Percentiles rank a stretch among this genome's conserved stretches.
These are phyloP conservation scores for Polyporus tsugae DNA, from an alignment of 1,284 basidiomycete genomes.

Conservation along the genomic window DNA sequence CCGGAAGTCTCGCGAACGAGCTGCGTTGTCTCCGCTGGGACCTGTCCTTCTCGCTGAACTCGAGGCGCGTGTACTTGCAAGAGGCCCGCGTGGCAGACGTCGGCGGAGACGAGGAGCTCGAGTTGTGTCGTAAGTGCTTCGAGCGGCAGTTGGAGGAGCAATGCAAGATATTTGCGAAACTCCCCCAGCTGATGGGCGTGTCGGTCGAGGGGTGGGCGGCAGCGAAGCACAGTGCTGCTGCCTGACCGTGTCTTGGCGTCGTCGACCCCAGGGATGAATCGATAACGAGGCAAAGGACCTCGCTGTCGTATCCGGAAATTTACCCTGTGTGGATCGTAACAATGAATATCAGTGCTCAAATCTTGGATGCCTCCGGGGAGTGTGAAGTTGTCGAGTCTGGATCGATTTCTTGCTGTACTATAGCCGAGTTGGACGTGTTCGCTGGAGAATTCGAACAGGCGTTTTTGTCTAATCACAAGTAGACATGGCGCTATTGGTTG, in stretches of 20 bases:
- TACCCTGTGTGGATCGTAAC: background rate
- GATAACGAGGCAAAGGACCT: background rate
- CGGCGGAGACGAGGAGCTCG: slow-evolving; percentile 1
- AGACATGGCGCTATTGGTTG: too few relatives aligned
- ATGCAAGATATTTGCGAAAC: slow-evolving; percentile 5
- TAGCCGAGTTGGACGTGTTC: too few relatives aligned
- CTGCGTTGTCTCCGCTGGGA: slow-evolving; percentile 15
- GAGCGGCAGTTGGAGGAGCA: slow-evolving; percentile 16
- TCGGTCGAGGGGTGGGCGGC: slow-evolving; percentile 9
- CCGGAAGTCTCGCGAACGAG: slow-evolving; percentile 11
- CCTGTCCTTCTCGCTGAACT: slow-evolving; percentile 3
- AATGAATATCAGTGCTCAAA: too few relatives aligned
- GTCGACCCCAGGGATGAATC: background rate
- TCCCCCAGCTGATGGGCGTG: slow-evolving; percentile 22
- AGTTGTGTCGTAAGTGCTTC: slow-evolving; percentile 16
- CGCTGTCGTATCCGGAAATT: background rate
- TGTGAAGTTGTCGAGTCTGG: too few relatives aligned
- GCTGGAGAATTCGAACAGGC: too few relatives aligned
- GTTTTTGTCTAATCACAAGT: too few relatives aligned
- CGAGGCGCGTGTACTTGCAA: background rate
- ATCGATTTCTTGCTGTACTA: too few relatives aligned
- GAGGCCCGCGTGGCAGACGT: background rate
- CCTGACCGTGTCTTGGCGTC: background rate
- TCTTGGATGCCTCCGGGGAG: too few relatives aligned
- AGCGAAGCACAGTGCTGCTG: background rate